Percentiles rank a stretch among this genome's conserved stretches.
phyloP scores from a whole-genome alignment of 1,139 yeast genomes.

The Taphrina betulina region DNA sequence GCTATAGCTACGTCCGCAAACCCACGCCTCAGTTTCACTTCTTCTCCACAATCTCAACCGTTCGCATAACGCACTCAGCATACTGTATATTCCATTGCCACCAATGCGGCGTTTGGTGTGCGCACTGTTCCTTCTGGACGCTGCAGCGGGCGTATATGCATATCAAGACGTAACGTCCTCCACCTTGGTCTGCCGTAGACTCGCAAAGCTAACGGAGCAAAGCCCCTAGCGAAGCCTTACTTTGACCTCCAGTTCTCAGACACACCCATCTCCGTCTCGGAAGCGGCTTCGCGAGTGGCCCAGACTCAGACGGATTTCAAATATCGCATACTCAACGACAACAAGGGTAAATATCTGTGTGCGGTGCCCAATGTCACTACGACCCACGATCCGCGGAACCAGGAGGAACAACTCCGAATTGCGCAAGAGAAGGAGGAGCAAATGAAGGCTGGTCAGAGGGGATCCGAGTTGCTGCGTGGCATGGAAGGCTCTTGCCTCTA shows the following conservation, averaged over 20 bases:
- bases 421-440: conserved; percentile 6
- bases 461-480: conserved; percentile 2
- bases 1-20: too few relatives aligned
- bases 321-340: conserved; percentile 15
- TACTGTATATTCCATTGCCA: too few relatives aligned
- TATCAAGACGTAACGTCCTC: too few relatives aligned
- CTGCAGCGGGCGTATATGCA: too few relatives aligned
- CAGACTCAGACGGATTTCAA: background rate
- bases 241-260: conserved; percentile 5
- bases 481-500: conserved; percentile 10
- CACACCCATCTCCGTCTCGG: background rate
- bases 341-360: conserved; percentile 11
- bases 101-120: too few relatives aligned
- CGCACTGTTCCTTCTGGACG: too few relatives aligned
- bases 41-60: too few relatives aligned
- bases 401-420: conserved; percentile 1
- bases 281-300: background rate
- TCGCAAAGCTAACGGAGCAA: too few relatives aligned
- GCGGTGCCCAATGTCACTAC: conserved; percentile 11
- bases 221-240: conserved; percentile 24
- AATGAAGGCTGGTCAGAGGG: conserved; percentile 5
- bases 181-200: too few relatives aligned
- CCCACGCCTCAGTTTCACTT: too few relatives aligned
- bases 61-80: too few relatives aligned
- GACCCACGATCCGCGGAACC: too few relatives aligned